Evolutionary conservation across 2,329 filamentous ascomycete genomes (phyloP), one percentile per base, ranked within the genome.

Genomic region (Mycocentrospora acerina): DNA sequence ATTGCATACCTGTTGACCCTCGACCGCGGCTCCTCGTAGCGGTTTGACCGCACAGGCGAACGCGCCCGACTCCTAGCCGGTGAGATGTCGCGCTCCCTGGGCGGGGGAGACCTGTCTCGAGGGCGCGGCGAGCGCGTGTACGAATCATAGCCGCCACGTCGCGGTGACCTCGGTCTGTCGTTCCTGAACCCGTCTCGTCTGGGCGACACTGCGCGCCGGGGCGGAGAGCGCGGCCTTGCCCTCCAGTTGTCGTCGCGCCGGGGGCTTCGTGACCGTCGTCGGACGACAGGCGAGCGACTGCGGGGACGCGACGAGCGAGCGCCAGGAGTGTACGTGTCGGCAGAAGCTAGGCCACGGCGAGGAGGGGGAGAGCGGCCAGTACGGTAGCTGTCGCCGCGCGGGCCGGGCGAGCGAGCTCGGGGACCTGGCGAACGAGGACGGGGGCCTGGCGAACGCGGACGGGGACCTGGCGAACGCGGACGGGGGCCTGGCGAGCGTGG

Each of bases 161-260:
- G 53, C 4, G 70, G 70, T 24, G 71, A 71, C 40, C 71, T 64
- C 16, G 47, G 59, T 33, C 64, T 59, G 33, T 70, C 66, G 37
- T 59, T 57, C 36, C 65, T 62, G 35, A 55, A 64, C 24, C 62
- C 62, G 17, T 66, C 64, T n/a, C 68, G 60, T 35, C 68, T 51
- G 17, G 67, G 60, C 12, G 66, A 71, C 35, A 60, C 69, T 26
- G 44, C 59, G 32, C 73, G 65, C 7, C 71, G 66, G 14, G 72
- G 68, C 27, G 77, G 78, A 19, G 78, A 78, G 48, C 73, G 68
- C 32, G 70, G 69, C 44, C 72, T 51, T 35, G 66, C 37, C 59
- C 71, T 61, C 73, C 67, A 65, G 53, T 68, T 68, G 51, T 73
- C 65, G 36, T 68, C 65, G 18, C 65, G 59, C 22, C 62, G 59